phyloP scores from a whole-genome alignment of 768 basidiomycete species.

The Tricholoma terreum region DNA sequence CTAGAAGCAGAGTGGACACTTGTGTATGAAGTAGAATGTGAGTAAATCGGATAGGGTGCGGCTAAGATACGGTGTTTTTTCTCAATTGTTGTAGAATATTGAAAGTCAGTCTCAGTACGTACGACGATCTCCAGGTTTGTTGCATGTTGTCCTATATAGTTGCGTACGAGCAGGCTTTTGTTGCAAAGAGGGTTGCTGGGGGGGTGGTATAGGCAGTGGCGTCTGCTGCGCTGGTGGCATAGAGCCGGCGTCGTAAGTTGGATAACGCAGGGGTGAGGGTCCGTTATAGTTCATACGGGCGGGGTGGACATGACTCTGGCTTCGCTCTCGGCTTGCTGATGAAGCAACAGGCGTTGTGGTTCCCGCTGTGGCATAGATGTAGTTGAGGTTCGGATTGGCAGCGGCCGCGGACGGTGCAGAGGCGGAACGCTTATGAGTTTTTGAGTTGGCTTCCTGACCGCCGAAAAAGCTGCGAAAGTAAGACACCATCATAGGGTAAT shows the following conservation, averaged over 20 bases:
- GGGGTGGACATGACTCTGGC: constrained; percentile 35
- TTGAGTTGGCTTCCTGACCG: constrained; percentile 28
- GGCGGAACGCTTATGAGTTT: constrained; percentile 41
- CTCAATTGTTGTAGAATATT: constrained; percentile 7
- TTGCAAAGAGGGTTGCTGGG: constrained; percentile 11
- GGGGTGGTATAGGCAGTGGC: constrained; percentile 20
- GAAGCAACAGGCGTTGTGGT: constrained; percentile 37
- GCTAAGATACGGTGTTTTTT: constrained; percentile 13
- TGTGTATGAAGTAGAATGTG: constrained; percentile 23
- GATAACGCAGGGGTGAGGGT: constrained; percentile 41
- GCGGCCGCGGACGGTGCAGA: constrained; percentile 33
- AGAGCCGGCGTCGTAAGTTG: constrained; percentile 30
- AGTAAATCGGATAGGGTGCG: constrained; percentile 22
- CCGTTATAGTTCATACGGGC: constrained; percentile 28
- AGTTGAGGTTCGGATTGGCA: constrained; percentile 28
- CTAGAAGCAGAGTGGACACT: constrained; percentile 54
- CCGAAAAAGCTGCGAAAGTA: constrained; percentile 40
- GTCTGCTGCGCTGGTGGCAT: constrained; percentile 22
- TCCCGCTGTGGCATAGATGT: constrained; percentile 38
- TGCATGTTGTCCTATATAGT: constrained; percentile 40
- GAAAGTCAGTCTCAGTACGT: constrained; percentile 19
- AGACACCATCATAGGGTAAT: constrained; percentile 46
- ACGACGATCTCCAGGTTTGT: constrained; percentile 44
- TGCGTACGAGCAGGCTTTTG: constrained; percentile 29
- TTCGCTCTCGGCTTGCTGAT: constrained; percentile 33